phyloP scores from a whole-genome alignment of 257 asterid species.

The Solanum appendiculatum region DNA sequence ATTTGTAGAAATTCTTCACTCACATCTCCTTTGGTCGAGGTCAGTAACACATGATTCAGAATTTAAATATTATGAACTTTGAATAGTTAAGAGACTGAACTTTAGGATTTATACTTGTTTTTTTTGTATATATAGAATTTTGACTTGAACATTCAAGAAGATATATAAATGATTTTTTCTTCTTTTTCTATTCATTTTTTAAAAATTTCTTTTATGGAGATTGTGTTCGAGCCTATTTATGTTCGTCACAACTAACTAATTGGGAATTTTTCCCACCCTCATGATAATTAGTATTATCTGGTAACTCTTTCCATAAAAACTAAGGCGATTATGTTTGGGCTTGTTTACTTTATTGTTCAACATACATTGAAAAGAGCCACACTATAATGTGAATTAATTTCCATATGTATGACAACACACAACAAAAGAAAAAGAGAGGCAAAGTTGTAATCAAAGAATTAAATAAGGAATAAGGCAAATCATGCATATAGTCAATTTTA shows the following conservation, averaged over 20 bases:
- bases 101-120: not conserved
- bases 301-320: not conserved
- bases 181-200: not conserved
- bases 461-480: not conserved
- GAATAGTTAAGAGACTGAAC: not conserved
- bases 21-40: not conserved
- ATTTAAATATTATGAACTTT: not conserved
- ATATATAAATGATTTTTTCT: not conserved
- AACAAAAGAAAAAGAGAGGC: not conserved
- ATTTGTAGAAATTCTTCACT: slow-evolving; percentile 44
- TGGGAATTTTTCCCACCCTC: too few relatives aligned
- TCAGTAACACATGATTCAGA: not conserved
- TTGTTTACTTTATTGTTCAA: not conserved
- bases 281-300: accelerated
- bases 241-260: not conserved
- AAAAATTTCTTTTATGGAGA: not conserved
- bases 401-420: not conserved
- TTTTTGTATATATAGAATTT: not conserved
- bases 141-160: not conserved
- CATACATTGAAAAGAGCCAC: not conserved
- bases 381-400: not conserved
- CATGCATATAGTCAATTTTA: not conserved
- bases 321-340: too few relatives aligned
- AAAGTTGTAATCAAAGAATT: not conserved
- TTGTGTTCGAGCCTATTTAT: not conserved